Conservation (phyloP, 441 rosid genomes). For the Flueggea neowawraea region DNA sequence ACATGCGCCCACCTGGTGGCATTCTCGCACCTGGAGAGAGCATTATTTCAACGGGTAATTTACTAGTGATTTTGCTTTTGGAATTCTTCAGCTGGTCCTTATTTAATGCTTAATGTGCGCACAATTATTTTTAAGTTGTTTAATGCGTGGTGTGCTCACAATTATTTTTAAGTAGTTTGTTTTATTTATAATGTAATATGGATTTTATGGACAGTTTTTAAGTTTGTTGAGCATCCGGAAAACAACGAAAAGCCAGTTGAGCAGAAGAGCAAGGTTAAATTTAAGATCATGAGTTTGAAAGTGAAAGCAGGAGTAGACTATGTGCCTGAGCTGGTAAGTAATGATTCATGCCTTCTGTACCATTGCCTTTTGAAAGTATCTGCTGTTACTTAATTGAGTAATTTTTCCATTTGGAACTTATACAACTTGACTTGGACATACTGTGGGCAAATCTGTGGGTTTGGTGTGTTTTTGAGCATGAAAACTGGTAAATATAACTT, state of each 20-base stretch:
- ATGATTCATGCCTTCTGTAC: not conserved
- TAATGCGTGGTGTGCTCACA: not conserved
- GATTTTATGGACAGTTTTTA: constrained; percentile 43
- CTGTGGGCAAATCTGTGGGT: no score
- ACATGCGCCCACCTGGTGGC: constrained; percentile 74
- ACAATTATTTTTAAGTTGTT: no score
- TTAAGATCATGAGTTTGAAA: constrained; percentile 76
- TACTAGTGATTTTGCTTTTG: not conserved
- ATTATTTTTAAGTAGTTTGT: not conserved
- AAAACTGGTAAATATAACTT: no score
- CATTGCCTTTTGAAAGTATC: not conserved
- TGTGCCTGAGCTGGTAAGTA: constrained; percentile 65
- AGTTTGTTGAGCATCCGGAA: constrained; percentile 75
- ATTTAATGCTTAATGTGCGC: no score
- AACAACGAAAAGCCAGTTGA: constrained; percentile 45
- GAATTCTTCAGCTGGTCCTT: not conserved
- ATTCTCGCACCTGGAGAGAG: constrained; percentile 71
- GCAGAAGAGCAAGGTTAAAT: constrained; percentile 60
- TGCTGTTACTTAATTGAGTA: not conserved
- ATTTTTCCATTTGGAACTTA: no score
- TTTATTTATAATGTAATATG: not conserved
- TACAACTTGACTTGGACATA: no score
- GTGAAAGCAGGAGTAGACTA: constrained; percentile 55
- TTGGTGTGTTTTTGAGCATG: no score
- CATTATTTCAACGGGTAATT: constrained; percentile 60